These are phyloP conservation scores for Kuraishia ogatae DNA, from an alignment of 805 yeast genomes.

Conservation along the genomic window DNA sequence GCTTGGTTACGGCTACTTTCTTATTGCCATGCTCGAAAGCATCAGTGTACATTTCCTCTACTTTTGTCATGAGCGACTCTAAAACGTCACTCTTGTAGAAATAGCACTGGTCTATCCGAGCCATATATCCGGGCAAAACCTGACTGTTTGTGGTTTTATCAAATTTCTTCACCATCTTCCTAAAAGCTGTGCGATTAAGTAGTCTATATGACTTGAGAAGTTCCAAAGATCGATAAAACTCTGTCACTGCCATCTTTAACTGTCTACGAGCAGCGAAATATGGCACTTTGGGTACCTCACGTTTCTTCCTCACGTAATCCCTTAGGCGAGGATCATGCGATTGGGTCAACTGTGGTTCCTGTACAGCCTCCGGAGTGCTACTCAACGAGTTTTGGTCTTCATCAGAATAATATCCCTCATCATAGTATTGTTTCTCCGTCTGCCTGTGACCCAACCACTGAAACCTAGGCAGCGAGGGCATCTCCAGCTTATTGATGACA, in stretches of 20 bases:
- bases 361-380: not conserved
- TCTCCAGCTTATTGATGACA: conserved; percentile 24
- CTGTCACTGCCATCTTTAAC: conserved; percentile 59
- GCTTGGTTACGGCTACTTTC: conserved; percentile 62
- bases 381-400: not conserved
- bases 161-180: conserved; percentile 84
- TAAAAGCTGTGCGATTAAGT: conserved; percentile 78
- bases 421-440: conserved; percentile 25
- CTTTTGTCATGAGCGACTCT: conserved; percentile 52
- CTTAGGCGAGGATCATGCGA: conserved; percentile 25
- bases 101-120: conserved; percentile 45
- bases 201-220: conserved; percentile 62
- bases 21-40: conserved; percentile 66
- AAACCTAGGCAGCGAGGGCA: conserved; percentile 32
- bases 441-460: conserved; percentile 21
- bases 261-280: conserved; percentile 59
- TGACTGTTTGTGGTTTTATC: conserved; percentile 60
- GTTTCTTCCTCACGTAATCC: conserved; percentile 36
- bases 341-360: not conserved
- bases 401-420: conserved; percentile 16
- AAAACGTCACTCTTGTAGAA: conserved; percentile 56
- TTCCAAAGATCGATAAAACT: conserved; percentile 67
- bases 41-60: conserved; percentile 60
- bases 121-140: conserved; percentile 41
- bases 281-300: conserved; percentile 30